Evolutionary conservation across 1,284 basidiomycete species (phyloP).

Genomic region (Apiotrichum porosum): DNA sequence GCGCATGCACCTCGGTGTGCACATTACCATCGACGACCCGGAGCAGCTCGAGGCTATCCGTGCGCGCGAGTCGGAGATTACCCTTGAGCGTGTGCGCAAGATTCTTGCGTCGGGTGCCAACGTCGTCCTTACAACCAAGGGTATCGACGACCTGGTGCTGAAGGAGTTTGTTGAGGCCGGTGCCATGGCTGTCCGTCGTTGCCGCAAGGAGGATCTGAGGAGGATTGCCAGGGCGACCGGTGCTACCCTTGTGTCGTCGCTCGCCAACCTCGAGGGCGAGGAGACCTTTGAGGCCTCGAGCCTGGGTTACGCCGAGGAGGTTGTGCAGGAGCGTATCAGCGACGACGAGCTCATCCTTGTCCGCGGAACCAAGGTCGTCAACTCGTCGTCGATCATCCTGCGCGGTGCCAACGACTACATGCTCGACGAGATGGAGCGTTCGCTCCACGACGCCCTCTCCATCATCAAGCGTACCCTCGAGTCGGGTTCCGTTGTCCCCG

Average conservation of each 20-base stretch:
- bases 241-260: conserved; percentile 83
- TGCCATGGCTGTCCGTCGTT: conserved; percentile 96
- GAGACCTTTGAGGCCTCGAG: conserved; percentile 92
- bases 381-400: conserved; percentile 85
- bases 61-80: conserved; percentile 91
- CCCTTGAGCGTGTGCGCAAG: conserved; percentile 91
- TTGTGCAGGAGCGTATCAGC: conserved; percentile 93
- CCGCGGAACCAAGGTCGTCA: conserved; percentile 97
- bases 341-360: conserved; percentile 97
- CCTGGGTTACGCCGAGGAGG: conserved; percentile 89
- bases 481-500: conserved; percentile 91
- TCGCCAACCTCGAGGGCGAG: conserved; percentile 96
- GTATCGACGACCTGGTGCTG: conserved; percentile 95
- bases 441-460: conserved; percentile 89
- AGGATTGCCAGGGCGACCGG: conserved; percentile 97
- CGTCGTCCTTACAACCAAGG: conserved; percentile 95
- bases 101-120: conserved; percentile 95
- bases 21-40: conserved; percentile 96
- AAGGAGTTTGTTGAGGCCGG: conserved; percentile 99
- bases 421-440: conserved; percentile 98
- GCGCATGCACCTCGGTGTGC: conserved; percentile 96
- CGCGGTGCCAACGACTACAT: conserved; percentile 99
- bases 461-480: conserved; percentile 97
- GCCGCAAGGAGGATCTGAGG: conserved; percentile 94
- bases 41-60: conserved; percentile 95